A percentile compares a stretch with the other conserved stretches of the same genome.
phyloP scores from a whole-genome alignment of 805 yeast species.

The Yarrowia sp. region DNA sequence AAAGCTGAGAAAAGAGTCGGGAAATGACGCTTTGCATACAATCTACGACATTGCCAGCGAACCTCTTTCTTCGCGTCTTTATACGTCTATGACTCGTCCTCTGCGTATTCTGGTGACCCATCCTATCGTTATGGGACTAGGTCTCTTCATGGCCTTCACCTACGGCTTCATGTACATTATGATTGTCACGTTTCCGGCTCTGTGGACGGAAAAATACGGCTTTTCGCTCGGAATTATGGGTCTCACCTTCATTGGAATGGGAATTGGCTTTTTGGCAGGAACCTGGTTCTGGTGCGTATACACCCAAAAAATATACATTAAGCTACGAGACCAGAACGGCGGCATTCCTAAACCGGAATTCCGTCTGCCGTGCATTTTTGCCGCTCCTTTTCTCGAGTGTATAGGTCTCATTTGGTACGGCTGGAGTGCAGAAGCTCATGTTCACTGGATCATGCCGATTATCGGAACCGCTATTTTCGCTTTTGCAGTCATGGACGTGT shows the following conservation, averaged over 20 bases:
- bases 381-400: constrained; percentile 52
- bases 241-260: constrained; percentile 55
- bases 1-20: constrained; percentile 50
- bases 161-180: constrained; percentile 66
- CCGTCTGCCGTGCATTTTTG: constrained; percentile 51
- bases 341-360: constrained; percentile 62
- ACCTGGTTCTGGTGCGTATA: constrained; percentile 47
- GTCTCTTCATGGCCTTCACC: constrained; percentile 59
- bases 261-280: constrained; percentile 54
- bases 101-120: constrained; percentile 49
- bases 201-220: constrained; percentile 49
- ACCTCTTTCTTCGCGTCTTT: constrained; percentile 30
- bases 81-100: constrained; percentile 57
- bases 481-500: constrained; percentile 57
- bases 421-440: constrained; percentile 58
- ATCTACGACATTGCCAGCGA: constrained; percentile 46
- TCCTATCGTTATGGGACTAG: constrained; percentile 63
- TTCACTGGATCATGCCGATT: constrained; percentile 61
- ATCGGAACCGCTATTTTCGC: constrained; percentile 62
- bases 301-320: constrained; percentile 44
- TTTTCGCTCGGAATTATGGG: constrained; percentile 51
- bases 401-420: constrained; percentile 67
- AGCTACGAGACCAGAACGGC: constrained; percentile 42
- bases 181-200: constrained; percentile 56
- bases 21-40: constrained; percentile 55